Base-by-base conservation (phyloP, 441 rosid species). In the Pelargonium cotyledonis region DNA sequence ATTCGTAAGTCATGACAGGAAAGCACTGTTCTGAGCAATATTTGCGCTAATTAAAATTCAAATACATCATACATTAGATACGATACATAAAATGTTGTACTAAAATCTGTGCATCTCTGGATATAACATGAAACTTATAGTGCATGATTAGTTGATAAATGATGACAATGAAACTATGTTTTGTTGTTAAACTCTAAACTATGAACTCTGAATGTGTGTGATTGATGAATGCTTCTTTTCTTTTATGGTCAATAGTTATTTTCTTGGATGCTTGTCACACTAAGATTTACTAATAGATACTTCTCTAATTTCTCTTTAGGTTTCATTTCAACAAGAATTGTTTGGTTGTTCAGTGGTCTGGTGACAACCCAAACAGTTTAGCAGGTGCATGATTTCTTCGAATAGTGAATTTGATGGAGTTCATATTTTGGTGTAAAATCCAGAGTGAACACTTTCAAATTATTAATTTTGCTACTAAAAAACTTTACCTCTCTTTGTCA, bases 301-400 rank as follows among this genome's bases (percentile, higher is more conserved):
- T 69, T 47, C 46, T 23, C 72, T 11, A 19, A 72, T 51, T 12
- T 67, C n/a, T 41, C 35, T 81, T 73, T 81, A 93, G 98, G 84
- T 91, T 65, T 63, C 80, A 85, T 69, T 93, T 93, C 77, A 73
- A 73, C 44, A 80, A 86, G 77, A 75, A 85, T 58, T 93, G 98
- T 75, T 72, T 85, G 83, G 91, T 86, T 46, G 80, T 91, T 76
- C 97, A 93, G 77, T 91, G 98, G 91, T 91, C 97, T 46, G 98
- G 97, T 82, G 98, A 93, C 83, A 93, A 93, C 70, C 98, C 98
- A 53, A 91, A 89, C 84, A 93, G 98, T 79, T 86, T 93, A 76
- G 98, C 98, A 76, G 96, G 98, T 92, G 65, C 69, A 23, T 58
- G 31, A 35, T 73, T 70, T 46, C 53, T 46, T 46, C 53, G 12